Conservation (phyloP, 257 asterid genomes). For the Solanum virginianum region DNA sequence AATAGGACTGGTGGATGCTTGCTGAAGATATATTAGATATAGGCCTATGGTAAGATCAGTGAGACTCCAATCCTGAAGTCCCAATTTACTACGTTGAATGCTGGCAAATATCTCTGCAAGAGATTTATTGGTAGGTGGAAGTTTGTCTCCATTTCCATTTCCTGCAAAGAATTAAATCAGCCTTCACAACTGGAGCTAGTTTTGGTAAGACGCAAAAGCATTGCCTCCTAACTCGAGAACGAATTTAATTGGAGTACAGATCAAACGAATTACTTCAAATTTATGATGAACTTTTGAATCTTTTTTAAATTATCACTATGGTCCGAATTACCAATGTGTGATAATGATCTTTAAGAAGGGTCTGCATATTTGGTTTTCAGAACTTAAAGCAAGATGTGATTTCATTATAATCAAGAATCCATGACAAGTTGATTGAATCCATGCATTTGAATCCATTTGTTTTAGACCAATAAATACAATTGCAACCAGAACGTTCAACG, state of each 20-base stretch:
- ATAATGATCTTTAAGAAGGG: neutral
- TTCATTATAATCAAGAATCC: neutral
- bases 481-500: neutral
- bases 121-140: conserved; percentile 56
- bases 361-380: neutral
- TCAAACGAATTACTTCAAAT: neutral
- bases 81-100: conserved; percentile 80
- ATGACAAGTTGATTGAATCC: neutral
- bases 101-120: conserved; percentile 67
- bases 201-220: neutral
- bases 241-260: neutral
- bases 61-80: conserved; percentile 90
- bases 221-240: neutral
- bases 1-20: conserved; percentile 47
- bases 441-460: neutral
- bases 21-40: conserved; percentile 80
- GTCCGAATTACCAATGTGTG: neutral
- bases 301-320: neutral
- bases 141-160: conserved; percentile 29
- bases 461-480: neutral
- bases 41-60: conserved; percentile 88
- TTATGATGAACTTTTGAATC: neutral
- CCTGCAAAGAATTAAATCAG: conserved; percentile 29
- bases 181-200: neutral
- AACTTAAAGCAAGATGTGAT: neutral